A percentile compares a stretch with the other conserved stretches of the same genome.
Evolutionary conservation across 305 asterid species (phyloP).

Genomic region (Solanum aculeatissimum): DNA sequence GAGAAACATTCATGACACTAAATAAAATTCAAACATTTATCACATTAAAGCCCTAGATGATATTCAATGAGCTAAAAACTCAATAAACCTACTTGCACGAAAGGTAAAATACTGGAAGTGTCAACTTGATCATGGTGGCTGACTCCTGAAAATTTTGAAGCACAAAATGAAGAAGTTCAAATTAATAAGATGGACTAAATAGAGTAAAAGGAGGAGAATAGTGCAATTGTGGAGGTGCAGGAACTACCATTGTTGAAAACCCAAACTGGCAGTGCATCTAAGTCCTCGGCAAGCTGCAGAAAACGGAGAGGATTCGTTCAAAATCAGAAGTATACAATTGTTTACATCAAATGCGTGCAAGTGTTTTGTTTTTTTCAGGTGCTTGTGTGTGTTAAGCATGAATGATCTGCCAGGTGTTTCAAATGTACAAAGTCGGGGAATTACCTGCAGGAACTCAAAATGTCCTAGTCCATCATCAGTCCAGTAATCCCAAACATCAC

Average conservation of each 20-base stretch:
- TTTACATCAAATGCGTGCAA: background rate
- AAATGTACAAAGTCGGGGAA: background rate
- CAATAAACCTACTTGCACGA: conserved; percentile 49
- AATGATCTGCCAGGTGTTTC: background rate
- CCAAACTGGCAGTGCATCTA: conserved; percentile 79
- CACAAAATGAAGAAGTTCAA: background rate
- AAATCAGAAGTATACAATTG: background rate
- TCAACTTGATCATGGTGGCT: conserved; percentile 91
- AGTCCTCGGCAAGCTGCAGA: conserved; percentile 91
- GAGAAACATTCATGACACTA: background rate
- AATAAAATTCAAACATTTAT: background rate
- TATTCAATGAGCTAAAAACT: background rate
- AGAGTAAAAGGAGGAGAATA: background rate
- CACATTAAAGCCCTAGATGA: background rate
- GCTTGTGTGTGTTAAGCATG: background rate
- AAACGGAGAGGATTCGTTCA: background rate
- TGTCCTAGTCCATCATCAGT: conserved; percentile 96
- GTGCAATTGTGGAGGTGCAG: background rate
- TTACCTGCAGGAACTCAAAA: conserved; percentile 83
- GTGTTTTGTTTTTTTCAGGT: background rate
- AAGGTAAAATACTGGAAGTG: conserved; percentile 50
- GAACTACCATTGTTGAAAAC: conserved; percentile 86
- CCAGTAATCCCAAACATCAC: conserved; percentile 94
- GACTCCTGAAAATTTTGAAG: conserved; percentile 46
- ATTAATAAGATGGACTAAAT: background rate